phyloP scores from a whole-genome alignment of 2,329 filamentous ascomycete species.

The Hymenoscyphus fructigenus region DNA sequence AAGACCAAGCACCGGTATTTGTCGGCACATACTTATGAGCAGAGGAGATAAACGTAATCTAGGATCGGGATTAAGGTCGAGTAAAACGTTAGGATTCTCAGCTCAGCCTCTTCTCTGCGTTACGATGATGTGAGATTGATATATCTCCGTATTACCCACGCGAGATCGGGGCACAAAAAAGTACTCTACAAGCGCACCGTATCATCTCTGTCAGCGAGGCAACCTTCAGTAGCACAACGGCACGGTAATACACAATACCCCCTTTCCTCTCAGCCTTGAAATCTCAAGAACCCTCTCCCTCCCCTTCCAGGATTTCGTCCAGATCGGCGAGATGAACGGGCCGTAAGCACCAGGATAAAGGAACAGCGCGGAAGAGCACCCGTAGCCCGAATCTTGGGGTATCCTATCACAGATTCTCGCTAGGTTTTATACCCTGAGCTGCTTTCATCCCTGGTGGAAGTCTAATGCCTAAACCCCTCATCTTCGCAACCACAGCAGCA shows the following conservation, averaged over 20 bases:
- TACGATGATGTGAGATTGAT: slow-evolving; percentile 1
- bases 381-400: background rate
- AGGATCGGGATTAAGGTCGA: background rate
- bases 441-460: slow-evolving; percentile 51
- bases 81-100: background rate
- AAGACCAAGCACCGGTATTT: background rate
- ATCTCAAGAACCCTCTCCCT: background rate
- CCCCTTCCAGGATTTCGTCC: background rate
- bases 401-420: slow-evolving; percentile 21
- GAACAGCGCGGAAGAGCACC: background rate
- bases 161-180: background rate
- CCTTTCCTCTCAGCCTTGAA: background rate
- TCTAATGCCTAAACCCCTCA: slow-evolving; percentile 47
- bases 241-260: background rate
- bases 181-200: background rate
- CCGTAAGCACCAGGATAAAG: background rate
- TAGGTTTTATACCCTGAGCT: slow-evolving; percentile 19
- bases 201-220: background rate
- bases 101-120: background rate
- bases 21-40: background rate
- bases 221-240: background rate
- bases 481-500: slow-evolving; percentile 10
- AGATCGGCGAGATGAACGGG: slow-evolving; percentile 1
- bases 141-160: background rate
- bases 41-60: background rate